These are phyloP conservation scores for Spergularia azorica DNA, from an alignment of 179 eudicot genomes.

Conservation along the genomic window DNA sequence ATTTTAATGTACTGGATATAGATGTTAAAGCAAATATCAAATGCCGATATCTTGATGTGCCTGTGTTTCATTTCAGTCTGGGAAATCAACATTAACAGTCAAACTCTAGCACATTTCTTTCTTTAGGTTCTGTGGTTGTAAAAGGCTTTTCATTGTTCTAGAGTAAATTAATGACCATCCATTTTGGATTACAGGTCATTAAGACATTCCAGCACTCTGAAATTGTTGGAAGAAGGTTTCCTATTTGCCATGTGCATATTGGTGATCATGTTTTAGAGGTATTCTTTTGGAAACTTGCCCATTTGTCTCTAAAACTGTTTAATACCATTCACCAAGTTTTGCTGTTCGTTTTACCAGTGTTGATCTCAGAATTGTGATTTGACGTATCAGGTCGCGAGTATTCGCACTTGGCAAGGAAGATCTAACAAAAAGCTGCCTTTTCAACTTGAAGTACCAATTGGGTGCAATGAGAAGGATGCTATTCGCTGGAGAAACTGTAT, in stretches of 20 bases:
- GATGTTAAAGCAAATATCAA: not conserved
- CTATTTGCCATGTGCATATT: conserved; percentile 79
- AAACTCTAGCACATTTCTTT: not conserved
- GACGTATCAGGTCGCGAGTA: conserved; percentile 75
- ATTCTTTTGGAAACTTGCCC: conserved; percentile 17
- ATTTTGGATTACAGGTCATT: conserved; percentile 49
- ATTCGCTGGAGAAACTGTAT: conserved; percentile 86
- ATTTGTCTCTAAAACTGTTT: not conserved
- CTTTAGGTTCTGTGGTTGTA: not conserved
- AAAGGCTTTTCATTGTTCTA: not conserved
- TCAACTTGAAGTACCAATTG: conserved; percentile 37
- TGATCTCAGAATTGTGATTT: conserved; percentile 13
- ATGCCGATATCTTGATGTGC: conserved; percentile 11
- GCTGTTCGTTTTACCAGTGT: not conserved
- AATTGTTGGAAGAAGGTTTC: conserved; percentile 78
- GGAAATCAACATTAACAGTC: not conserved
- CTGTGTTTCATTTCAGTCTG: not conserved
- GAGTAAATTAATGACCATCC: conserved; percentile 8
- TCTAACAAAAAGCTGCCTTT: conserved; percentile 29
- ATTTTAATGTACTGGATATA: conserved; percentile 19
- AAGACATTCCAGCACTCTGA: conserved; percentile 54
- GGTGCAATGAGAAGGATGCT: conserved; percentile 57
- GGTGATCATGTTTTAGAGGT: conserved; percentile 70
- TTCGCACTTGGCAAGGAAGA: conserved; percentile 53
- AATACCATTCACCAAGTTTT: not conserved